Percentiles rank a stretch among this genome's conserved stretches.
These are phyloP conservation scores for Capronia americana DNA, from an alignment of 2,329 filamentous ascomycete species.

Conservation along the genomic window DNA sequence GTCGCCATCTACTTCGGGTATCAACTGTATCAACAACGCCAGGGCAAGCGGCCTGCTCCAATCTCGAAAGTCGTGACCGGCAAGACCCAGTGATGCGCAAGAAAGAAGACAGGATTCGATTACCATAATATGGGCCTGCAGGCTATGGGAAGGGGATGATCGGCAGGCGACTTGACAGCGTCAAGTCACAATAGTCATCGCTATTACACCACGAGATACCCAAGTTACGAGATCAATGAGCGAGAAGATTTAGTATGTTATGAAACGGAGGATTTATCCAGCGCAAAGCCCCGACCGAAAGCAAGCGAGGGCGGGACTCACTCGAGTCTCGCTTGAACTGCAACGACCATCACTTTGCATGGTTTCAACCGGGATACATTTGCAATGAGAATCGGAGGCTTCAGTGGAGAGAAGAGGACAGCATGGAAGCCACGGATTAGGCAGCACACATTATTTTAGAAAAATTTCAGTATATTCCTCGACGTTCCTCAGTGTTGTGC, in stretches of 20 bases:
- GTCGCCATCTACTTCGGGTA: conserved; percentile 34
- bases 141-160: background rate
- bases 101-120: background rate
- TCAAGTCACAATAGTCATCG: background rate
- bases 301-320: background rate
- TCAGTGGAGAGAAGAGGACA: background rate
- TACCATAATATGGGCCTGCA: background rate
- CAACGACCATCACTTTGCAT: background rate
- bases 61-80: conserved; percentile 30
- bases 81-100: conserved; percentile 26
- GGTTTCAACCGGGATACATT: background rate
- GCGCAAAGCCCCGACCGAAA: background rate
- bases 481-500: background rate
- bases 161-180: background rate
- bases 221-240: conserved; percentile 3
- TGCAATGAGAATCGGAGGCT: background rate
- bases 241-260: background rate
- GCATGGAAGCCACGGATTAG: background rate
- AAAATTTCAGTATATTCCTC: background rate
- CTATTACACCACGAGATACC: background rate
- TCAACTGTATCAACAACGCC: conserved; percentile 34
- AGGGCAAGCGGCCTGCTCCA: conserved; percentile 34
- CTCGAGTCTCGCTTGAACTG: background rate
- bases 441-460: background rate
- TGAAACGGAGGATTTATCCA: background rate